Evolutionary conservation across 2,329 filamentous ascomycete genomes (phyloP), one percentile per base, ranked within the genome.

Genomic region (Pseudogymnoascus sp.): DNA sequence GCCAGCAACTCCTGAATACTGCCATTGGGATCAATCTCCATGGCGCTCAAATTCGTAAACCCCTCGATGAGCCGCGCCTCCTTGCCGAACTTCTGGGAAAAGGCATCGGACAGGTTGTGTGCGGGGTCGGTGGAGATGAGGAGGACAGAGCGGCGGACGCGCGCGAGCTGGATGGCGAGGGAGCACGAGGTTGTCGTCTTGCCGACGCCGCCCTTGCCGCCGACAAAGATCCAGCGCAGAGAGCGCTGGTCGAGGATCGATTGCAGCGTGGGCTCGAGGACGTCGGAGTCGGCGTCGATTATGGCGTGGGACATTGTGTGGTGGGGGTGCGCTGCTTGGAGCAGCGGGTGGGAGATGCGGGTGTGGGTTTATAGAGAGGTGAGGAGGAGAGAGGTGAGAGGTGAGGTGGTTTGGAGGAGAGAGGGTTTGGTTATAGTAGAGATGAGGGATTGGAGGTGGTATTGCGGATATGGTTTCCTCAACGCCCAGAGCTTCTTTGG

Each of bases 151-250:
- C 93, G 93, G 78, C 95, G 92, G 72, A 92, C 92, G 78, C 90
- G 92, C 72, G 95, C 92, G 69, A 99, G 90, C 79, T 99, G 95
- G 75, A 99, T 98, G 68, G 95, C 95, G 69, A 99, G 89, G 8
- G 93, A 97, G 80, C 95, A 99, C 6, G 93, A 98, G 14, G 95
- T 99, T n/a, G 95, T 99, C 28, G 95, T 99, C 83, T 99, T 99
- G 77, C 95, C 95, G 54, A 99, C 95, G 75, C 95, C 95, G 73
- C 95, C 95, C 80, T 99, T 99, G 70, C 95, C 95, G 73, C 95
- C 95, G 66, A 99, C 95, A 73, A 99, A 99, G 79, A 99, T 96
- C 95, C 95, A 99, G 76, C 95, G 91, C 64, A 99, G 87, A 36
- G 90, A 89, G 78, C 92, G 92, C 78, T 99, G 95, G 81, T 96